Evolutionary conservation across 371 early-diverging fungal genomes (phyloP), one percentile per base, ranked within the genome.

Genomic region (Mucor plumbeus): DNA sequence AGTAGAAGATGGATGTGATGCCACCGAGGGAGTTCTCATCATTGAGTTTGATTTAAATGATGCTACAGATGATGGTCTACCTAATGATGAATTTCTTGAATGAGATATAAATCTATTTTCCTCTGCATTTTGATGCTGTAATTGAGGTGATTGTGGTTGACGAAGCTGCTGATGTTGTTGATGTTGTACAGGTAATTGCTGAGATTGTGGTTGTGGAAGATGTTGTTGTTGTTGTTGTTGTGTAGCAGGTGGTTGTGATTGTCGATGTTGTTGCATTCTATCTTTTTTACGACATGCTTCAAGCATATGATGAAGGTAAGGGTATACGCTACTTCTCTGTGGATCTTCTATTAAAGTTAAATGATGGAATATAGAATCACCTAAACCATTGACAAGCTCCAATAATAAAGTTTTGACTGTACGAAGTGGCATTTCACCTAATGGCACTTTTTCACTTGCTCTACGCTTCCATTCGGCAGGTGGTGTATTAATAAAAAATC

Each of bases 401-500:
- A 93, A 86, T 34, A 95, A 72, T 33, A 97, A 84, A 0, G 97
- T 97, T 79, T 97, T 97, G 38, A 97, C 93, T 0, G 97, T 97
- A 54, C 96, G 91, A 54, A 94, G 74, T 0, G 97, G 97, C 92
- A 97, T 87, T 61, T 97, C 97, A 47, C 95, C 95, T 61, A 93
- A 77, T 9, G 93, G 91, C 26, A 88, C 80, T 8, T 85, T 82
- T 47, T 91, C 90, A 34, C 84, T 81, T 9, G 89, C 91, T 36
- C 95, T 86, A 39, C 86, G 84, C 65, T 93, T 94, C 97, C 97
- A 97, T 62, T 93, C 93, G 13, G 82, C 77, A 7, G 95, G 95
- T 13, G 95, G 94, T 33, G 89, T 85, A 13, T 82, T 76, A 35
- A 86, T 83, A 67, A 97, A 91, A 74, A 97, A 96, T 36, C 85